Evolutionary conservation across 2,329 filamentous ascomycete genomes (phyloP), one percentile per base, ranked within the genome.

Genomic region (Fusarium tjaetaba): DNA sequence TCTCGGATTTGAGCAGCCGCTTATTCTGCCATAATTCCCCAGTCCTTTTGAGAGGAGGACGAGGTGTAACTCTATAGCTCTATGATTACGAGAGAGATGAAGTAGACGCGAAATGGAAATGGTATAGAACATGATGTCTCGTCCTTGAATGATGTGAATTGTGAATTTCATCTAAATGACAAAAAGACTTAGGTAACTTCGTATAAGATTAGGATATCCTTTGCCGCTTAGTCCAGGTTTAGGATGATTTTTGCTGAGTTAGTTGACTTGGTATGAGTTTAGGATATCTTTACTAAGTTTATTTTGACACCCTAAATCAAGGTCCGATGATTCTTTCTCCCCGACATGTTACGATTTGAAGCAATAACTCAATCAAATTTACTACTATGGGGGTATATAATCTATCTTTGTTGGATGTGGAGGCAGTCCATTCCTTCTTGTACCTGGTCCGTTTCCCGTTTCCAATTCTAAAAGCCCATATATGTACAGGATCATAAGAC

Each of bases 31-130:
- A 82, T 83, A 82, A 81, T 83, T 79, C 20, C 20, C 78, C 77
- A 65, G 68, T 70, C 59, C 68, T 72, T 71, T 57, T 57, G 62
- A 73, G 71, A 74, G 65, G 72, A 74, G 65, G 71, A 68, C 64
- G 71, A 78, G 80, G 79, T 82, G 82, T 84, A 83, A 77, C 78
- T 83, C 78, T 84, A 84, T 82, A 82, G 80, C 77, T 82, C 79
- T 76, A 82, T 79, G 81, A 83, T 82, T 77, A 84, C 77, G 80
- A 84, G 76, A 80, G 80, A 77, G 80, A 83, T 76, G 80, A 84
- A 79, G 79, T 82, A 82, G 80, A 84, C 78, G 77, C 76, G 78
- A 79, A 81, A 79, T 78, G 78, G 71, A 78, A 78, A 80, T 78
- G 75, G 71, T 71, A 76, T 77, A 77, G 74, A 79, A 75, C 56